Percentiles rank a stretch among this genome's conserved stretches.
These are phyloP conservation scores for Casuarina equisetifolia DNA, from an alignment of 306 rosid species.

Conservation along the genomic window DNA sequence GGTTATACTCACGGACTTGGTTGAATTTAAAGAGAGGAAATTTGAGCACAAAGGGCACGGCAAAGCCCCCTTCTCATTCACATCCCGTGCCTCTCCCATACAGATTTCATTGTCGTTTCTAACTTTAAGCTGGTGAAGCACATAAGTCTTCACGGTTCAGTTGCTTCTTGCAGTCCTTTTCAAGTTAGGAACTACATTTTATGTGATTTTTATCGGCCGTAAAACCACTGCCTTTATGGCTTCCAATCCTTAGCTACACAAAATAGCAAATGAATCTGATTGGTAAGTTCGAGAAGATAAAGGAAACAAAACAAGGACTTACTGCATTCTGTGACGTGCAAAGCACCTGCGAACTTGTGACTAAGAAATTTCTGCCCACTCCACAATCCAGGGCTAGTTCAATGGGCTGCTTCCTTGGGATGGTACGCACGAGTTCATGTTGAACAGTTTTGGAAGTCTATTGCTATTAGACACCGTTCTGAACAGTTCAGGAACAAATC, in stretches of 20 bases:
- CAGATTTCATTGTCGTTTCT: not conserved
- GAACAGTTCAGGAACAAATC: too few relatives aligned
- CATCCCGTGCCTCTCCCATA: constrained; percentile 28
- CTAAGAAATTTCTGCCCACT: not conserved
- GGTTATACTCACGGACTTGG: constrained; percentile 47
- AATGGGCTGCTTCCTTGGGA: not conserved
- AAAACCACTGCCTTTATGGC: too few relatives aligned
- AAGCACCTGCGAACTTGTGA: too few relatives aligned
- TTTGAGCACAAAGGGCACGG: constrained; percentile 21
- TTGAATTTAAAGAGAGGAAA: constrained; percentile 19
- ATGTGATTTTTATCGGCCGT: not conserved
- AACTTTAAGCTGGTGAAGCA: not conserved
- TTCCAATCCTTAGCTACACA: too few relatives aligned
- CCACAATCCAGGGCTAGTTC: not conserved
- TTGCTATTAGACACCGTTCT: too few relatives aligned
- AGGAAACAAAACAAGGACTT: not conserved
- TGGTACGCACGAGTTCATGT: too few relatives aligned
- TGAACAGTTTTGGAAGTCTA: too few relatives aligned
- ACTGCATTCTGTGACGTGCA: too few relatives aligned
- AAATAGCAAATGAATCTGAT: not conserved
- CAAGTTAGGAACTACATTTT: not conserved
- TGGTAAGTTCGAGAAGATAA: not conserved
- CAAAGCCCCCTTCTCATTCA: not conserved
- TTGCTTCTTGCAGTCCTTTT: not conserved
- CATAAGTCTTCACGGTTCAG: not conserved